Percentiles rank a stretch among this genome's conserved stretches.
phyloP scores from a whole-genome alignment of 805 yeast species.

The Barnettozyma wickerhamii region DNA sequence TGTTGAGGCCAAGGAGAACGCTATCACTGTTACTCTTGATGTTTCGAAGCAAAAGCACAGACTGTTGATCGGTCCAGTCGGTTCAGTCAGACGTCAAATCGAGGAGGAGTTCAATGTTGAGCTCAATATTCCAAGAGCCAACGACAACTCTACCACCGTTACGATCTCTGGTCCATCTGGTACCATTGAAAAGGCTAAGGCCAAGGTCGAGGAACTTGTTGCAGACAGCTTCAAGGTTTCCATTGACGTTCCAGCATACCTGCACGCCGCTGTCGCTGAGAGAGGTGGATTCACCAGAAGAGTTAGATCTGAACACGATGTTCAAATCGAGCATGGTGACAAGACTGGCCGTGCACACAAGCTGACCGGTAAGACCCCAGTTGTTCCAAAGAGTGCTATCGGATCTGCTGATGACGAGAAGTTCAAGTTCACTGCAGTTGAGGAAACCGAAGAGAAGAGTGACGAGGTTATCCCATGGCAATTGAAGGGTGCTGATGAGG shows the following conservation, averaged over 20 bases:
- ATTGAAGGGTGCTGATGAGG: constrained; percentile 49
- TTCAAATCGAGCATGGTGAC: constrained; percentile 58
- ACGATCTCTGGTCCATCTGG: constrained; percentile 64
- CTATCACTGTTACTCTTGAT: constrained; percentile 45
- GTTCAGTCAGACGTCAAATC: constrained; percentile 64
- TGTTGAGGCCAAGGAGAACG: constrained; percentile 59
- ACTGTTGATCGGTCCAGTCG: constrained; percentile 76
- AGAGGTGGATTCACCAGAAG: constrained; percentile 59
- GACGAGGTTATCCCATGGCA: constrained; percentile 58
- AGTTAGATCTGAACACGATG: constrained; percentile 47
- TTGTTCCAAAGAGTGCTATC: constrained; percentile 44
- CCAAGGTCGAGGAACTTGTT: constrained; percentile 55
- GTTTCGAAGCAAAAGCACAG: constrained; percentile 74
- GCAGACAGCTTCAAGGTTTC: constrained; percentile 51
- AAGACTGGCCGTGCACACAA: constrained; percentile 45
- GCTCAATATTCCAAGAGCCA: constrained; percentile 62
- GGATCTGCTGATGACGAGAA: constrained; percentile 35
- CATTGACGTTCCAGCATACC: constrained; percentile 51
- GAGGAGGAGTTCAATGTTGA: constrained; percentile 65
- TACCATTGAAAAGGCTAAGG: constrained; percentile 57
- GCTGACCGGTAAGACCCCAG: constrained; percentile 39
- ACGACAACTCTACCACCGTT: constrained; percentile 45
- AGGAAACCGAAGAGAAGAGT: constrained; percentile 24
- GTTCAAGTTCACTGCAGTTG: constrained; percentile 46
- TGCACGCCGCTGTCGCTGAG: constrained; percentile 60